Evolutionary conservation across 1,139 yeast genomes (phyloP).

Genomic region (Barnettozyma hawaiiensis): DNA sequence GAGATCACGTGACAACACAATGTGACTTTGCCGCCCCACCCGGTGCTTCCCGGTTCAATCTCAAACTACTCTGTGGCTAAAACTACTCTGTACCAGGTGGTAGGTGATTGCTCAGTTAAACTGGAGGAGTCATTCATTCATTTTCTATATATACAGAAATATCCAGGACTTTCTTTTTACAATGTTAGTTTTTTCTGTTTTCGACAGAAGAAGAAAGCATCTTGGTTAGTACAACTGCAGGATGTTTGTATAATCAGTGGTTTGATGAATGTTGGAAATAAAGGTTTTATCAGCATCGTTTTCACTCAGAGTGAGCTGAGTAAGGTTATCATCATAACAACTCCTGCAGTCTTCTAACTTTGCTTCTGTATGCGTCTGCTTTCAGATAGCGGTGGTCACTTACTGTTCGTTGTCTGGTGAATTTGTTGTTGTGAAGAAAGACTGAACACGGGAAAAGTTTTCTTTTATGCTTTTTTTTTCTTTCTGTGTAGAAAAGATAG

Average conservation of each 20-base stretch:
- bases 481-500: too few species aligned
- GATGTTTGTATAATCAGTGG: conserved; percentile 13
- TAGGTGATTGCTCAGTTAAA: too few species aligned
- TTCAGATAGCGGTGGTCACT: not conserved
- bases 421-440: not conserved
- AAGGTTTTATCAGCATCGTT: conserved; percentile 22
- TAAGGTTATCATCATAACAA: conserved; percentile 21
- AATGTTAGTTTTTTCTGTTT: not conserved
- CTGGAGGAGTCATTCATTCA: too few species aligned
- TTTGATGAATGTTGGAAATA: conserved; percentile 24
- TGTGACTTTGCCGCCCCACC: too few species aligned
- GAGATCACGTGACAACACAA: too few species aligned
- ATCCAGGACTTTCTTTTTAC: not conserved
- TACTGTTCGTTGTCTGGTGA: not conserved
- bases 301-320: conserved; percentile 26
- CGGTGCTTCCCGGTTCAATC: too few species aligned
- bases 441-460: not conserved
- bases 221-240: too few species aligned
- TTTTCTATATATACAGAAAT: too few species aligned
- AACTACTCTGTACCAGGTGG: too few species aligned
- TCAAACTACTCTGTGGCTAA: too few species aligned
- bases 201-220: not conserved
- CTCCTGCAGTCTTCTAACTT: not conserved
- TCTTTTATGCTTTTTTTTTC: not conserved
- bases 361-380: not conserved